A percentile compares a stretch with the other conserved stretches of the same genome.
These are phyloP conservation scores for Vigna reflexopilosa DNA, from an alignment of 306 rosid species.

Conservation along the genomic window DNA sequence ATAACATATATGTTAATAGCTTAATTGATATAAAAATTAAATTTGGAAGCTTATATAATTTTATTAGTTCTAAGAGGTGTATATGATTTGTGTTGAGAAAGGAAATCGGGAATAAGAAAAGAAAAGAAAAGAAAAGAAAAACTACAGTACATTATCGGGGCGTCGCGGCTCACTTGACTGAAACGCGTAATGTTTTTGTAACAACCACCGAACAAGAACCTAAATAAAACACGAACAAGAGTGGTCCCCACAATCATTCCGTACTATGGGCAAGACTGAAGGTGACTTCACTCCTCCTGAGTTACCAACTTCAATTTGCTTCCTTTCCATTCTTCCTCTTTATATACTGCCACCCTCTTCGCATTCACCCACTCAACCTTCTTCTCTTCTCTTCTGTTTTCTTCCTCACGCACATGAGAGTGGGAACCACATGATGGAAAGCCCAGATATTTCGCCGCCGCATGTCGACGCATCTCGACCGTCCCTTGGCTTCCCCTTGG, in stretches of 20 bases:
- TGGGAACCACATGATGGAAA: constrained; percentile 61
- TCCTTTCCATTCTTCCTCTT: not conserved
- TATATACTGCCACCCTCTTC: not conserved
- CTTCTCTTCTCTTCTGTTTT: not conserved
- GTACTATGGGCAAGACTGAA: constrained; percentile 57
- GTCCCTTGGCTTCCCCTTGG: constrained; percentile 92
- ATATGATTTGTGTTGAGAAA: too few species aligned
- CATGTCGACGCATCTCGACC: constrained; percentile 88
- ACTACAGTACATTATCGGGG: not conserved
- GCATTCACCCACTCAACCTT: not conserved
- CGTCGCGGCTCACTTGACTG: not conserved
- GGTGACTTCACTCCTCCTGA: constrained; percentile 1
- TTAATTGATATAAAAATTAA: too few species aligned
- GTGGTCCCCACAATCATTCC: constrained; percentile 53
- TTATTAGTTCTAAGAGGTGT: too few species aligned
- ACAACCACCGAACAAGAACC: constrained; percentile 13
- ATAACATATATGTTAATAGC: too few species aligned
- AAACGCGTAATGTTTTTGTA: not conserved
- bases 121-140: not conserved
- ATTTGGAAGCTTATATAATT: too few species aligned
- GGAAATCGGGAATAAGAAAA: not conserved
- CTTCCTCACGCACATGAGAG: constrained; percentile 59
- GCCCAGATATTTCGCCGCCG: constrained; percentile 72
- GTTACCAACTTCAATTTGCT: constrained; percentile 26
- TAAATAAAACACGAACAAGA: not conserved